Percentiles rank a stretch among this genome's conserved stretches.
Evolutionary conservation across 176 grass and related monocot genomes (phyloP).

Genomic region (maize (Zea mays)): Zm-B73-REFERENCE-NAM-5.0 NC_050101.1:171965001-171965500

Average conservation of each 20-base stretch:
- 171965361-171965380: slow-evolving; percentile 5
- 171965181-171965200: background rate
- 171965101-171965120: background rate
- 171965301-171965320: background rate
- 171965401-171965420: slow-evolving; percentile 40
- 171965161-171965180: background rate
- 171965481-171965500: slow-evolving; percentile 46
- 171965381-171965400: background rate
- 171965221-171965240: too few relatives aligned
- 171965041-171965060: background rate
- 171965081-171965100: background rate
- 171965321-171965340: background rate
- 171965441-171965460: slow-evolving; percentile 89
- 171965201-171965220: background rate
- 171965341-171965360: background rate
- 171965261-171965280: background rate
- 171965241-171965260: background rate
- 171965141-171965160: background rate
- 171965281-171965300: slow-evolving; percentile 7
- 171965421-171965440: slow-evolving; percentile 78
- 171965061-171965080: background rate
- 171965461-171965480: slow-evolving; percentile 52
- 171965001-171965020: background rate
- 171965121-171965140: slow-evolving; percentile 6
- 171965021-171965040: background rate